phyloP scores from a whole-genome alignment of 352 stramenopile species.

The Phytophthora pini region DNA sequence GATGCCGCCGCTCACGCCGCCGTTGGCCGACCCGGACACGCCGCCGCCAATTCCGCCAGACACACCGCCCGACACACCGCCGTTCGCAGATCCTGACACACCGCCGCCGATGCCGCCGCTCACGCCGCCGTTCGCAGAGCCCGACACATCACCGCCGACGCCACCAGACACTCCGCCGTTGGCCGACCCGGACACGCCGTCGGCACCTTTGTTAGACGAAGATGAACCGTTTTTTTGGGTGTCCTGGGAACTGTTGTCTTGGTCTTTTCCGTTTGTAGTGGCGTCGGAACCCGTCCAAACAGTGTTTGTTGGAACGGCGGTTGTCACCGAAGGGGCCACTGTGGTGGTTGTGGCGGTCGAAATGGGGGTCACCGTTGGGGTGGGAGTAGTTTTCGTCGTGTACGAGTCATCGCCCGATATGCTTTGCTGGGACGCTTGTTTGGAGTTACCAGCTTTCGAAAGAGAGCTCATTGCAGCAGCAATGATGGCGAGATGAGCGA shows the following conservation, averaged over 20 bases:
- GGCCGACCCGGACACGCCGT: slow-evolving; percentile 1
- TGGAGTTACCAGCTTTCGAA: slow-evolving; percentile 25
- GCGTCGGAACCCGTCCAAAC: background rate
- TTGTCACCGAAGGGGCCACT: background rate
- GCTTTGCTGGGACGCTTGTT: slow-evolving; percentile 10
- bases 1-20: too few species aligned
- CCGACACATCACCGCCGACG: background rate
- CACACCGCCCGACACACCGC: background rate
- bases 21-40: slow-evolving; percentile 4
- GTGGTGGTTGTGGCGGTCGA: background rate
- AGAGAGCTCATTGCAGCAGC: slow-evolving; percentile 28
- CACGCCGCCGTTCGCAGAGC: too few species aligned
- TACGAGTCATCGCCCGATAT: slow-evolving; percentile 19
- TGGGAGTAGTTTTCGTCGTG: slow-evolving; percentile 9
- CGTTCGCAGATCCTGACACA: background rate
- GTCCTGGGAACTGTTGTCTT: background rate
- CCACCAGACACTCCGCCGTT: slow-evolving; percentile 4
- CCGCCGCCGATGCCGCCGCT: background rate
- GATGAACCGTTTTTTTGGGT: too few species aligned
- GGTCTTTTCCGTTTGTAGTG: background rate
- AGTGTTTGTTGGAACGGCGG: too few species aligned
- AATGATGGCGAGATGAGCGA: slow-evolving; percentile 37
- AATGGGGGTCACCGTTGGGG: slow-evolving; percentile 4
- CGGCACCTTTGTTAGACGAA: too few species aligned
- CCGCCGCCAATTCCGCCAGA: background rate